These are phyloP conservation scores for Capronia americana DNA, from an alignment of 2,329 filamentous ascomycete species.

Conservation along the genomic window DNA sequence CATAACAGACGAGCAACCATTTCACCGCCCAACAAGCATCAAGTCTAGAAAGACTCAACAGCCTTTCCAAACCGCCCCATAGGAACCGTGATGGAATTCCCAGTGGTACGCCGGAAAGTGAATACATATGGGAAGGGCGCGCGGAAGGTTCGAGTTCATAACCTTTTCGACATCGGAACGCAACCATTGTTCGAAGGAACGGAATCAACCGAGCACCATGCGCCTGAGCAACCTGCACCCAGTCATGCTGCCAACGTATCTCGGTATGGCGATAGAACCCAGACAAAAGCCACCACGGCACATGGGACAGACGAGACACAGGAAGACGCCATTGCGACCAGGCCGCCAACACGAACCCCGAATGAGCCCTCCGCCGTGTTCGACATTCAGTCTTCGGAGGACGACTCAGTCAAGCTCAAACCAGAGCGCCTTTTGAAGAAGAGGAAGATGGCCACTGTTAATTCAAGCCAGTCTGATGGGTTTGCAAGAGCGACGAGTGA, in stretches of 20 bases:
- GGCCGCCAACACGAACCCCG: slow-evolving; percentile 2
- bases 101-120: slow-evolving; percentile 41
- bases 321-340: background rate
- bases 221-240: slow-evolving; percentile 1
- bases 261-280: background rate
- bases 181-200: slow-evolving; percentile 7
- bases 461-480: background rate
- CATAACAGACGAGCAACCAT: background rate
- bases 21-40: background rate
- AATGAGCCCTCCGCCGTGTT: slow-evolving; percentile 30
- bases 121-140: slow-evolving; percentile 48
- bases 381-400: slow-evolving; percentile 40
- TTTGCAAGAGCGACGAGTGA: background rate
- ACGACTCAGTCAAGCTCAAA: slow-evolving; percentile 26
- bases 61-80: background rate
- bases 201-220: background rate
- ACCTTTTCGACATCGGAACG: slow-evolving; percentile 32
- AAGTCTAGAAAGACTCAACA: slow-evolving; percentile 2
- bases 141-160: slow-evolving; percentile 32
- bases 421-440: slow-evolving; percentile 27
- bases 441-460: slow-evolving; percentile 28
- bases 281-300: background rate
- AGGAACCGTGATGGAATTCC: slow-evolving; percentile 35
- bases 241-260: background rate
- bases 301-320: background rate